phyloP scores from a whole-genome alignment of 78 protist species.

The Ministeria vibrans region DNA sequence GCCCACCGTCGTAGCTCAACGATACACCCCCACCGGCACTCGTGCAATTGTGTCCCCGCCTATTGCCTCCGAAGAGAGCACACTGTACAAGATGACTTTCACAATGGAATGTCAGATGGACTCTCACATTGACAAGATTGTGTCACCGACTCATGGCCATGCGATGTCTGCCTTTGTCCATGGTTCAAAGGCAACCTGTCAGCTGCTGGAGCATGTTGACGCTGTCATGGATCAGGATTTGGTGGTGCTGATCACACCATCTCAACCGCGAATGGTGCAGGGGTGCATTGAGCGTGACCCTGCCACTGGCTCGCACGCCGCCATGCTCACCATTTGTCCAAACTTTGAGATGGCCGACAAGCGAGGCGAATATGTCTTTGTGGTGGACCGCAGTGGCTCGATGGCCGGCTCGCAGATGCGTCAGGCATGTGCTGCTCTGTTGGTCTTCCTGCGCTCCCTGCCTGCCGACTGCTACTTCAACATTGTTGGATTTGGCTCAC shows the following conservation, averaged over 20 bases:
- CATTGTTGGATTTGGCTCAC: conserved; percentile 58
- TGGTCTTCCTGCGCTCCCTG: conserved; percentile 42
- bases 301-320: conserved; percentile 1
- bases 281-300: no score
- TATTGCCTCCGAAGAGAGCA: no score
- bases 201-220: no score
- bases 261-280: conserved; percentile 38
- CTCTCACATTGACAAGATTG: conserved; percentile 2
- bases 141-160: conserved; percentile 11
- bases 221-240: conserved; percentile 45
- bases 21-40: conserved; percentile 34
- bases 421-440: conserved; percentile 26
- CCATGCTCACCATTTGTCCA: conserved; percentile 35
- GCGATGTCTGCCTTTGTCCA: no score
- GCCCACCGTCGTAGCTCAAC: conserved; percentile 71
- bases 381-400: conserved; percentile 52
- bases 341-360: not conserved
- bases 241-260: conserved; percentile 32
- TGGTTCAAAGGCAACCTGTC: no score
- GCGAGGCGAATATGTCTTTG: conserved; percentile 36
- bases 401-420: conserved; percentile 37
- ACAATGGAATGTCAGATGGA: conserved; percentile 24
- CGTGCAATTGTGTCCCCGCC: not conserved
- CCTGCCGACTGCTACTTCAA: conserved; percentile 43
- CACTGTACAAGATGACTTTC: conserved; percentile 13